Base-by-base conservation (phyloP, 2,329 filamentous ascomycete species). In the Botrytis paeoniae region DNA sequence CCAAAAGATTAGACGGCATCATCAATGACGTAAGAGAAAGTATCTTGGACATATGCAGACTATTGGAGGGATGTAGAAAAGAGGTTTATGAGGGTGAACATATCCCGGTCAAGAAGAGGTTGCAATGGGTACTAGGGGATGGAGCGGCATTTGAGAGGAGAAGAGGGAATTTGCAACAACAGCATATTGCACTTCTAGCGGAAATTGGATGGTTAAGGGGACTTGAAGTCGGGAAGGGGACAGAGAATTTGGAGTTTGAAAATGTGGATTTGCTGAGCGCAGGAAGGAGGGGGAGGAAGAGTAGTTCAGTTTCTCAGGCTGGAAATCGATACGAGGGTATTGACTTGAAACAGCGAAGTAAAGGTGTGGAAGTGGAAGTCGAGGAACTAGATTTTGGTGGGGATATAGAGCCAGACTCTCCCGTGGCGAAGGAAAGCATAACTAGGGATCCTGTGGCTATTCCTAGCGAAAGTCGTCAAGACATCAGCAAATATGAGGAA, bases 91-190 rank as follows among this genome's bases (percentile, higher is more conserved):
- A 59, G 8, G 32, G 37, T 5, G 37, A 43, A n/a, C 4, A 29
- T 22, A 71, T 73, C 51, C 48, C 72, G 16, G n/a, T 71, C 1
- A 48, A 59, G 22, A 39, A 51, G 32, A 57, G 35, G 29, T 16
- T 73, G 37, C n/a, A 45, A 16, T 73, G 72, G 72, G 63, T 71
- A 14, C 54, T 73, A 37, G 69, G 72, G 0, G 62, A 73, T 51
- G 35, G n/a, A 16, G 32, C 51, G 10, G 72, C 69, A 7, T 73
- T 73, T 54, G 48, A 51, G 10, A 64, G 61, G 35, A 59, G 72
- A 39, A 71, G 41, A 9, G 29, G 35, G 0, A 73, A 73, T 62
- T 54, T 73, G 51, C 68, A 71, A 22, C 60, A 66, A 35, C 68
- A 71, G 22, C 72, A 73, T 73, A 69, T 29, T 25, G 69, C 61